Evolutionary conservation across 805 yeast species (phyloP), one percentile per base, ranked within the genome.

Genomic region (Sugiyamaella lignohabitans): DNA sequence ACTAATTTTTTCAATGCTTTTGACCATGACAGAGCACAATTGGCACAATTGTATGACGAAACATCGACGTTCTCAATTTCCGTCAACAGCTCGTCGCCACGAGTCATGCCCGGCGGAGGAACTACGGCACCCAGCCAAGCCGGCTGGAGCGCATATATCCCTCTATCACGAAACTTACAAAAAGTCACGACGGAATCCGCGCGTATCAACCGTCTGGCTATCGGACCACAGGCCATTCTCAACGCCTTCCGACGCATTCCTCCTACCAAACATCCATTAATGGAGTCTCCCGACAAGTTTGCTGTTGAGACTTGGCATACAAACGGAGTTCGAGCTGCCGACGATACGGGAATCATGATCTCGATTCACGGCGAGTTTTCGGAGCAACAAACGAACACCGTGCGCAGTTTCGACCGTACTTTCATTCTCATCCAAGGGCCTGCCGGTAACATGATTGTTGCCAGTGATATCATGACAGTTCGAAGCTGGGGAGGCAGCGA

Each of bases 31-130:
- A 70, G 98, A 50, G 58, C 72, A 6, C 89, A 82, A 47, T 69
- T 93, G 42, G 61, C 83, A 63, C 73, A 75, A 38, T 69, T 93
- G 24, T 93, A 93, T 62, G 87, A 93, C 44, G 76, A 77, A 41
- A 84, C 82, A 58, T 87, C 97, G 0, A 86, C 84, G 60, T 91
- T 93, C 58, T 88, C 97, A 0, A 61, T 84, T 46, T 83, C 85
- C 50, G 79, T 82, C 19, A 94, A 87, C 65, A 70, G 86, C 1
- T 68, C 80, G 0, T 82, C 83, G 39, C 91, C 95, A 5, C 71
- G 75, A 45, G 49, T 55, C 5, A 48, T 60, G 10, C 24, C 49
- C 36, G 23, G 29, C 11, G 43, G 38, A 4, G 43, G 44, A 2
- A 27, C 14, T 10, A 14, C 32, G 32, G 32, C 32, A n/a, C n/a